Evolutionary conservation across 768 basidiomycete genomes (phyloP).

Genomic region (Trametes cingulata): DNA sequence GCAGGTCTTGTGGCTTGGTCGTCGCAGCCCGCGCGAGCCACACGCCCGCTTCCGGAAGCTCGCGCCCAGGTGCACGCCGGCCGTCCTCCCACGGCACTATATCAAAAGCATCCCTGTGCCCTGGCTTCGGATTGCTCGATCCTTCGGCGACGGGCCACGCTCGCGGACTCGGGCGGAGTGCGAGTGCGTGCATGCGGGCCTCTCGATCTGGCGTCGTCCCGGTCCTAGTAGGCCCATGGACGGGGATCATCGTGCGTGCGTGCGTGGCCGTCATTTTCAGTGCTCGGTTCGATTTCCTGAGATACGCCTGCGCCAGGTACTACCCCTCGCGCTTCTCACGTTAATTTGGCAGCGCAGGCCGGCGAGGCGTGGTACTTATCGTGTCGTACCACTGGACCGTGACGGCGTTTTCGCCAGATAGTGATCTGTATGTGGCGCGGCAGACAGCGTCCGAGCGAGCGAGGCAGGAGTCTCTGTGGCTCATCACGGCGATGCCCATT

Average conservation of each 20-base stretch:
- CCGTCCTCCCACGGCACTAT: slow-evolving; percentile 3
- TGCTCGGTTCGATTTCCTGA: too few relatives aligned
- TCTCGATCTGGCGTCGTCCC: not conserved
- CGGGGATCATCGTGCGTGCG: slow-evolving; percentile 4
- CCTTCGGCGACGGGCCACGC: not conserved
- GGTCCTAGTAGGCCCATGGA: not conserved
- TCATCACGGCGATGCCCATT: slow-evolving; percentile 1
- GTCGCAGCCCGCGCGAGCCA: not conserved
- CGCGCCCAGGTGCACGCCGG: not conserved
- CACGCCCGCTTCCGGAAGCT: not conserved
- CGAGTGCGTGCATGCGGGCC: not conserved
- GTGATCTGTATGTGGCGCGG: too few relatives aligned
- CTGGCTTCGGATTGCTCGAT: not conserved
- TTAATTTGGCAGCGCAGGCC: too few relatives aligned
- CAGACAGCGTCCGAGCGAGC: too few relatives aligned
- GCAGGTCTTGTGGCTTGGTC: not conserved
- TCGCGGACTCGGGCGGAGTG: slow-evolving; percentile 9
- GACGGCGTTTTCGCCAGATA: too few relatives aligned
- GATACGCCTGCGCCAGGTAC: not conserved
- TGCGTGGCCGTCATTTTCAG: too few relatives aligned
- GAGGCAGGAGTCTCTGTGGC: not conserved
- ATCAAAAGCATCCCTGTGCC: slow-evolving; percentile 13
- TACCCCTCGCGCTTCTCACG: not conserved
- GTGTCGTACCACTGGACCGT: not conserved
- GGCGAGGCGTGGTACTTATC: not conserved